These are phyloP conservation scores for Hypomyces perniciosus DNA, from an alignment of 2,329 filamentous ascomycete species.

Conservation along the genomic window DNA sequence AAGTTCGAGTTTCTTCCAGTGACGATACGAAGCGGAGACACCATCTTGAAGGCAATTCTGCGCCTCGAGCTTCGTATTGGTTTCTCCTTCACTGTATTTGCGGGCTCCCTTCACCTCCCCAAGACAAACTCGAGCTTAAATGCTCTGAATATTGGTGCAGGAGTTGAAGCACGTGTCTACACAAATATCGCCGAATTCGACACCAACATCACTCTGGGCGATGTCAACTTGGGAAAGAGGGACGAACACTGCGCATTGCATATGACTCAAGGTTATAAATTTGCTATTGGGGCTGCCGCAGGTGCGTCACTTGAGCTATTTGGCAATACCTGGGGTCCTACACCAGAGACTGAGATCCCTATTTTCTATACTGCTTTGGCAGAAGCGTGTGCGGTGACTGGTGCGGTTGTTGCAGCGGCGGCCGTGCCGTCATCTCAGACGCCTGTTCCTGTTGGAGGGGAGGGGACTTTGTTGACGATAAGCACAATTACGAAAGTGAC, in stretches of 20 bases:
- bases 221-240: slow-evolving; percentile 21
- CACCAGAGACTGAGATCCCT: slow-evolving; percentile 39
- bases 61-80: slow-evolving; percentile 43
- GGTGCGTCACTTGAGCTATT: slow-evolving; percentile 44
- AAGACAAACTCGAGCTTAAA: slow-evolving; percentile 15
- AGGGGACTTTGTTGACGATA: slow-evolving; percentile 30
- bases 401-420: slow-evolving; percentile 11
- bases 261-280: slow-evolving; percentile 43
- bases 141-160: slow-evolving; percentile 25
- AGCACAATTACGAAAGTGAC: slow-evolving; percentile 36
- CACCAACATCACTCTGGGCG: slow-evolving; percentile 41
- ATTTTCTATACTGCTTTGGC: slow-evolving; percentile 48
- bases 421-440: slow-evolving; percentile 18
- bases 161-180: slow-evolving; percentile 41
- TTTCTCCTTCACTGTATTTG: slow-evolving; percentile 20
- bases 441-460: slow-evolving; percentile 9
- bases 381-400: slow-evolving; percentile 33
- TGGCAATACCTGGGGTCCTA: slow-evolving; percentile 43
- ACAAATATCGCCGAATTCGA: slow-evolving; percentile 49
- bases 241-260: slow-evolving; percentile 37
- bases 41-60: slow-evolving; percentile 40
- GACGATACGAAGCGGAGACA: slow-evolving; percentile 36
- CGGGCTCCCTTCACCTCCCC: neutral
- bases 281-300: slow-evolving; percentile 48
- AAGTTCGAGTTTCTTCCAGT: slow-evolving; percentile 53